Percentiles rank a stretch among this genome's conserved stretches.
phyloP scores from a whole-genome alignment of 148 eudicot genomes.

The Fallopia convolvulus region DNA sequence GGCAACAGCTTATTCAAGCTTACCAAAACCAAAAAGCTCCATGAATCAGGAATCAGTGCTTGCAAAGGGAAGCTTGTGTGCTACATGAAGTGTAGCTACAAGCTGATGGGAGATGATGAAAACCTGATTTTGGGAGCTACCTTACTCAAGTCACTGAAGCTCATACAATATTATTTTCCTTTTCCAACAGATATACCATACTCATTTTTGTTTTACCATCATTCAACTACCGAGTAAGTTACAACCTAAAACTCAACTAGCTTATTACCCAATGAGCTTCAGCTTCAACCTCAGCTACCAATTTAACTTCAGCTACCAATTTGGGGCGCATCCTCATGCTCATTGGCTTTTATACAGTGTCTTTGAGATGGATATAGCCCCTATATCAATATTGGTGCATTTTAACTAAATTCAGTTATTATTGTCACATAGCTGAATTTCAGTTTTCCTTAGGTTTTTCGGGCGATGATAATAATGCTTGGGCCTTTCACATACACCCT shows the following conservation, averaged over 20 bases:
- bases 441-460: too few species aligned
- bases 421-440: too few species aligned
- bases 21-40: not conserved
- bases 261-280: not conserved
- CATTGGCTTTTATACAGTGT: too few species aligned
- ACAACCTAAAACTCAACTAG: not conserved
- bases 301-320: not conserved
- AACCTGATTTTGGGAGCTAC: not conserved
- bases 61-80: not conserved
- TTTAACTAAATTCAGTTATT: too few species aligned
- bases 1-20: not conserved
- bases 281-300: not conserved
- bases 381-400: too few species aligned
- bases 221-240: not conserved
- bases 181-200: not conserved
- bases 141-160: not conserved
- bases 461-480: too few species aligned
- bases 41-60: not conserved
- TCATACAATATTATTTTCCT: not conserved
- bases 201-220: not conserved
- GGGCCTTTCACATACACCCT: too few species aligned
- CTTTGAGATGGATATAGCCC: too few species aligned
- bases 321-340: too few species aligned
- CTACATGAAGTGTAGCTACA: not conserved
- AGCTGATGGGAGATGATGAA: not conserved